Percentiles rank a stretch among this genome's conserved stretches.
phyloP scores from a whole-genome alignment of 1,284 basidiomycete species.

The Retiboletus flavoniger region DNA sequence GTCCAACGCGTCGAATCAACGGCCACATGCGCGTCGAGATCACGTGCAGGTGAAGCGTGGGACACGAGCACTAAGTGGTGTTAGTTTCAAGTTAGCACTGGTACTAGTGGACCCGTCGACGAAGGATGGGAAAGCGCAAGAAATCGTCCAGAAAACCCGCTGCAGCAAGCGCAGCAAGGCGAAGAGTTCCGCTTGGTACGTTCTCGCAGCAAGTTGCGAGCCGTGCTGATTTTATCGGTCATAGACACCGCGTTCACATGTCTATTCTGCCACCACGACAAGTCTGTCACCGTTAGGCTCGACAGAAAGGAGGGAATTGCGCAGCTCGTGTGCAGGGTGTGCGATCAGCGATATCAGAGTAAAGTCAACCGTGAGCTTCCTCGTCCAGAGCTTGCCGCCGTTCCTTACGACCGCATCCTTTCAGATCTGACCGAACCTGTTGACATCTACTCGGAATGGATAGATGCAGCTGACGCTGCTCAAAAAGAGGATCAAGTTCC shows the following conservation, averaged over 20 bases:
- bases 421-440: conserved; percentile 81
- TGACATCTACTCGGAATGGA: conserved; percentile 91
- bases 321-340: conserved; percentile 74
- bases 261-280: conserved; percentile 90
- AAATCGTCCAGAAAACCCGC: conserved; percentile 75
- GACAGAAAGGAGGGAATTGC: conserved; percentile 82
- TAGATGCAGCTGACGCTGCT: conserved; percentile 85
- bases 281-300: conserved; percentile 82
- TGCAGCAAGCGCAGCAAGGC: conserved; percentile 51
- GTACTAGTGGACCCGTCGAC: background rate
- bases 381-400: conserved; percentile 10
- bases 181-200: conserved; percentile 70
- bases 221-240: conserved; percentile 8
- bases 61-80: background rate
- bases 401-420: conserved; percentile 18
- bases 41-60: conserved; percentile 31
- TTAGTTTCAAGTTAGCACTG: too few species aligned
- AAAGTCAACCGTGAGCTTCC: conserved; percentile 74
- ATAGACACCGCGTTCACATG: conserved; percentile 78
- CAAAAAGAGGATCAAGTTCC: conserved; percentile 55
- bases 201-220: conserved; percentile 8
- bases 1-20: conserved; percentile 27
- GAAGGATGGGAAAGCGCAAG: conserved; percentile 78
- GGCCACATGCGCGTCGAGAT: conserved; percentile 29
- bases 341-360: conserved; percentile 79